A percentile compares a stretch with the other conserved stretches of the same genome.
Conservation (phyloP, 2,329 filamentous ascomycete genomes). For the Nothophaeocryptopus gaeumannii region DNA sequence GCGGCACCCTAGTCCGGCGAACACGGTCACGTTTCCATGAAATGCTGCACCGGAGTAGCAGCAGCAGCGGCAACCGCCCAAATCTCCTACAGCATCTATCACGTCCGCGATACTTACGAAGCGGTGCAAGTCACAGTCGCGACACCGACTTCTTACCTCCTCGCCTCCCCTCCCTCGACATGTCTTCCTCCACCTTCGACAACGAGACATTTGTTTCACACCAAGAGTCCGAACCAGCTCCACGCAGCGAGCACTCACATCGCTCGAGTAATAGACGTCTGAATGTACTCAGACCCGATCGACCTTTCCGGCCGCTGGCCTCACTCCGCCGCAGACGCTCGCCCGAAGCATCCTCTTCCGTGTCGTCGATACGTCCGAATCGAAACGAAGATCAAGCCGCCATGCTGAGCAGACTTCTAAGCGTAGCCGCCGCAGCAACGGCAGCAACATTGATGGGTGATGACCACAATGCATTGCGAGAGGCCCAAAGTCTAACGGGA, state of each 20-base stretch:
- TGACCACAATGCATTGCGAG: slow-evolving; percentile 54
- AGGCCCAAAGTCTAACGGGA: slow-evolving; percentile 53
- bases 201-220: slow-evolving; percentile 33
- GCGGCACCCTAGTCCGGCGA: slow-evolving; percentile 17
- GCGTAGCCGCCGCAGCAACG: slow-evolving; percentile 62
- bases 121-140: slow-evolving; percentile 21
- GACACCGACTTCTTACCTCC: slow-evolving; percentile 28
- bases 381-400: slow-evolving; percentile 61
- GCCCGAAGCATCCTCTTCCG: slow-evolving; percentile 32
- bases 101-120: slow-evolving; percentile 27
- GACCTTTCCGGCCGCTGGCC: slow-evolving; percentile 42
- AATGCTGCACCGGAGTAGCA: slow-evolving; percentile 21
- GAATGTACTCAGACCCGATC: slow-evolving; percentile 32
- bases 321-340: slow-evolving; percentile 54
- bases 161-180: slow-evolving; percentile 34
- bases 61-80: slow-evolving; percentile 13
- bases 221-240: slow-evolving; percentile 21
- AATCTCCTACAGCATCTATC: slow-evolving; percentile 22
- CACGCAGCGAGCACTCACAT: slow-evolving; percentile 29
- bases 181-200: slow-evolving; percentile 34
- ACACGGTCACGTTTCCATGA: slow-evolving; percentile 26
- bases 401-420: slow-evolving; percentile 59
- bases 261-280: slow-evolving; percentile 29
- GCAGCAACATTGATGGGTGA: slow-evolving; percentile 64
- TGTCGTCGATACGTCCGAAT: slow-evolving; percentile 35